phyloP scores from a whole-genome alignment of 2,329 filamentous ascomycete species.

The Arthrobotrys musiformis region DNA sequence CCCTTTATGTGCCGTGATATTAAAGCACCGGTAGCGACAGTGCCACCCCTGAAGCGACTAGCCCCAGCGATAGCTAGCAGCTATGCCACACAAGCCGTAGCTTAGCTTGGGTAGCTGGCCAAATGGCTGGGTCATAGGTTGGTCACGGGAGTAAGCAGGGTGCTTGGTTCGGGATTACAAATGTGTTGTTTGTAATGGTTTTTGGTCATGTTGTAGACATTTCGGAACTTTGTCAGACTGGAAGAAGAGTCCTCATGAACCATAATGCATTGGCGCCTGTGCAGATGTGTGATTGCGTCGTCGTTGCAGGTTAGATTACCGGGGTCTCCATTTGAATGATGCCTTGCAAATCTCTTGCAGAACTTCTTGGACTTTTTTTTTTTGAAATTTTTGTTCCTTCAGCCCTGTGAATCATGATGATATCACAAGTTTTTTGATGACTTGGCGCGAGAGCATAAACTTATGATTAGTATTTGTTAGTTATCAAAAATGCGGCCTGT shows the following conservation, averaged over 20 bases:
- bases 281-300: background rate
- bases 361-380: background rate
- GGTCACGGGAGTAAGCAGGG: background rate
- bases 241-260: background rate
- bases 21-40: constrained; percentile 5
- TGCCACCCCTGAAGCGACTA: constrained; percentile 16
- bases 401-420: constrained; percentile 50
- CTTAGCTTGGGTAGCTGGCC: no score
- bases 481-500: constrained; percentile 3
- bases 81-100: no score
- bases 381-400: constrained; percentile 19
- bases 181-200: constrained; percentile 9
- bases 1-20: background rate
- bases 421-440: constrained; percentile 26
- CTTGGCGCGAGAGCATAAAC: constrained; percentile 31
- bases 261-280: background rate
- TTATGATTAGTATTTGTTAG: constrained; percentile 35
- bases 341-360: background rate
- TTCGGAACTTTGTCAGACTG: background rate
- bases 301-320: background rate
- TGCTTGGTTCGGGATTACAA: constrained; percentile 2
- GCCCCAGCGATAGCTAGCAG: background rate
- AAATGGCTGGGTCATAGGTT: background rate
- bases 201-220: background rate
- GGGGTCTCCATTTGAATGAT: background rate